Evolutionary conservation across 768 basidiomycete genomes (phyloP).

Genomic region (Tephrocybe sp.): DNA sequence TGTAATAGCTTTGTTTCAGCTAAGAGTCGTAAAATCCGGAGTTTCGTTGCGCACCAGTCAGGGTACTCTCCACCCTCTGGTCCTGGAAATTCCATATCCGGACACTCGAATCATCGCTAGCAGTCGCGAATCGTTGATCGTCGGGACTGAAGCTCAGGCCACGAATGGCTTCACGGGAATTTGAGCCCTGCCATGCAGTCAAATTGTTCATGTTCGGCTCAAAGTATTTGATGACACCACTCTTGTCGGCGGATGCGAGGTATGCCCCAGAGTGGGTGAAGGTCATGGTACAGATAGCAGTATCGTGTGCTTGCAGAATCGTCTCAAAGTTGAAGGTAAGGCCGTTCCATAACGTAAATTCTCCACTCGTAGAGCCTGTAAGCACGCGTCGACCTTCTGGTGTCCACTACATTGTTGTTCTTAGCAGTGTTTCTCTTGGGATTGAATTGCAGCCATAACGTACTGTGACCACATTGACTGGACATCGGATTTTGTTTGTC

Average conservation of each 20-base stretch:
- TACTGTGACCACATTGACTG: constrained; percentile 93
- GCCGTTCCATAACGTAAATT: constrained; percentile 99
- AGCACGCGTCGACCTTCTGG: constrained; percentile 92
- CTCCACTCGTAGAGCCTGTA: constrained; percentile 94
- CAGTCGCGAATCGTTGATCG: constrained; percentile 89
- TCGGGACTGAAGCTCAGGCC: constrained; percentile 91
- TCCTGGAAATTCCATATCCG: constrained; percentile 96
- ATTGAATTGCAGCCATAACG: constrained; percentile 27
- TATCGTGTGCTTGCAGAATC: constrained; percentile 98
- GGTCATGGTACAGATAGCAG: constrained; percentile 82
- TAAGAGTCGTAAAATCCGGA: background rate
- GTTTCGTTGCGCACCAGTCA: constrained; percentile 58
- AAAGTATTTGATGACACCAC: constrained; percentile 96
- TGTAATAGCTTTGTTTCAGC: constrained; percentile 22
- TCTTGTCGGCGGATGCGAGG: constrained; percentile 90
- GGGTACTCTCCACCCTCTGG: constrained; percentile 80
- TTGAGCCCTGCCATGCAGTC: constrained; percentile 88
- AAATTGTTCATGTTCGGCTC: constrained; percentile 99
- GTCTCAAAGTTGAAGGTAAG: constrained; percentile 99
- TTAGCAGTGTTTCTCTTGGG: background rate
- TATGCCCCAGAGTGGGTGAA: constrained; percentile 95
- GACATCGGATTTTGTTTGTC: constrained; percentile 97
- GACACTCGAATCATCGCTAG: constrained; percentile 93
- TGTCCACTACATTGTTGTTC: constrained; percentile 71
- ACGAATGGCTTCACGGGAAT: constrained; percentile 84